A percentile compares a stretch with the other conserved stretches of the same genome.
Evolutionary conservation across 768 basidiomycete species (phyloP).

Genomic region (Ephemerocybe angulata): DNA sequence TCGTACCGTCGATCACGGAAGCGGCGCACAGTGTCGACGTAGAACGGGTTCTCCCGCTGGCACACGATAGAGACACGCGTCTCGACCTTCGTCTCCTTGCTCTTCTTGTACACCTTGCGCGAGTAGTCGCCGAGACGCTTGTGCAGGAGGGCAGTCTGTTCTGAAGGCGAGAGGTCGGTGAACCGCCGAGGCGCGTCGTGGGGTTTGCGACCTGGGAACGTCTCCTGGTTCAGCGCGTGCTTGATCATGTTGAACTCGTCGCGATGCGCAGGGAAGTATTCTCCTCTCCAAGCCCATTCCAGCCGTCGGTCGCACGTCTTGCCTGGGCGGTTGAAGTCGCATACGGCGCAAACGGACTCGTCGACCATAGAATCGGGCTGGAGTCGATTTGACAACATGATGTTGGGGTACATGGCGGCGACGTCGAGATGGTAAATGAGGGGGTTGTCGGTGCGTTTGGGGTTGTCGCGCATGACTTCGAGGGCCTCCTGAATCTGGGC

Average conservation of each 20-base stretch:
- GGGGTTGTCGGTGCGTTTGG: conserved; percentile 83
- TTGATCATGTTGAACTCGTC: conserved; percentile 99
- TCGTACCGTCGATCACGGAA: conserved; percentile 98
- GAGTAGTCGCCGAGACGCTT: conserved; percentile 99
- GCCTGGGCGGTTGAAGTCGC: conserved; percentile 95
- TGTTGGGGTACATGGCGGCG: conserved; percentile 99
- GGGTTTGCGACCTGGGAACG: conserved; percentile 78
- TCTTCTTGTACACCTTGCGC: conserved; percentile 97
- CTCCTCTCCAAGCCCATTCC: conserved; percentile 98
- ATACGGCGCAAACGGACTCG: conserved; percentile 94
- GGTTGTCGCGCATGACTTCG: conserved; percentile 88
- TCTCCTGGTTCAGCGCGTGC: conserved; percentile 92
- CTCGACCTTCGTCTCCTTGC: conserved; percentile 94
- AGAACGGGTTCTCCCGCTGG: conserved; percentile 97
- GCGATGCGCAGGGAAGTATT: conserved; percentile 94
- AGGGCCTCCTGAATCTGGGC: conserved; percentile 69
- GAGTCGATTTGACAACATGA: conserved; percentile 99
- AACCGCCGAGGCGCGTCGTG: conserved; percentile 77
- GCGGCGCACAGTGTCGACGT: conserved; percentile 94
- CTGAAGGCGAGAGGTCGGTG: conserved; percentile 72
- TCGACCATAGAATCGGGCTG: conserved; percentile 98
- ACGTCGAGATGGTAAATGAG: conserved; percentile 99
- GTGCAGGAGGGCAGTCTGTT: conserved; percentile 89
- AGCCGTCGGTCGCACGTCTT: conserved; percentile 92
- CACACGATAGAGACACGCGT: conserved; percentile 93